Base-by-base conservation (phyloP, 129 eudicot species). In the Flaveria robusta region DNA sequence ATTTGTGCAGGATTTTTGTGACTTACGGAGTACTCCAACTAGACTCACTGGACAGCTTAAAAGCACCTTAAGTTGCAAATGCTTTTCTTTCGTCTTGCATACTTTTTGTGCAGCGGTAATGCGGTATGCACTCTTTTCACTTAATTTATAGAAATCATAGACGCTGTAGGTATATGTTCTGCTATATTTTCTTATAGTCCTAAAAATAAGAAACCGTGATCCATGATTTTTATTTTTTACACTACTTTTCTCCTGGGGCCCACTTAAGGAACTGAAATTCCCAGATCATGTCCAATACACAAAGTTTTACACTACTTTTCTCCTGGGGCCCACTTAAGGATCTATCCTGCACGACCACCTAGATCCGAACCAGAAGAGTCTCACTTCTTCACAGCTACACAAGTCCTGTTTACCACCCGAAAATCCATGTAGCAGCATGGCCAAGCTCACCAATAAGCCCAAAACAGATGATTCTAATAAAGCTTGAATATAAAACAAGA, bases 61-160 rank as follows among this genome's bases (percentile, higher is more conserved):
- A 51, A 27, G 11, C 18, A 65, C 16, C 68, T 31, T 6, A 64
- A 64, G 69, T 54, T 29, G 20, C 76, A 54, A 27, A 23, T 29
- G 37, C 29, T 27, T 42, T 27, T 63, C 18, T 26, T 64, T 66
- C 26, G 3, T 51, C 74, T 51, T 62, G 45, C 81, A 7, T 76
- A 1, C 52, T 52, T 76, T 76, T 39, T 39, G 56, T 22, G 26
- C 56, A 60, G 54, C 2, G 66, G 67, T 76, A 66, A 43, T 43
- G 54, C 2, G 66, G 67, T 76, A 66, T n/a, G 56, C 56, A 66
- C 66, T 66, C 26, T 47, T 76, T 52, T 76, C 18, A 39, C 42
- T 63, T 65, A 16, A 74, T 23, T 14, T 49, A 10, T 47, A 65
- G 64, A 29, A 12, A 7, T 63, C 11, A 23, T 2, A 59, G 11